A percentile compares a stretch with the other conserved stretches of the same genome.
These are phyloP conservation scores for Didymosphaeria variabile DNA, from an alignment of 2,329 filamentous ascomycete species.

Conservation along the genomic window DNA sequence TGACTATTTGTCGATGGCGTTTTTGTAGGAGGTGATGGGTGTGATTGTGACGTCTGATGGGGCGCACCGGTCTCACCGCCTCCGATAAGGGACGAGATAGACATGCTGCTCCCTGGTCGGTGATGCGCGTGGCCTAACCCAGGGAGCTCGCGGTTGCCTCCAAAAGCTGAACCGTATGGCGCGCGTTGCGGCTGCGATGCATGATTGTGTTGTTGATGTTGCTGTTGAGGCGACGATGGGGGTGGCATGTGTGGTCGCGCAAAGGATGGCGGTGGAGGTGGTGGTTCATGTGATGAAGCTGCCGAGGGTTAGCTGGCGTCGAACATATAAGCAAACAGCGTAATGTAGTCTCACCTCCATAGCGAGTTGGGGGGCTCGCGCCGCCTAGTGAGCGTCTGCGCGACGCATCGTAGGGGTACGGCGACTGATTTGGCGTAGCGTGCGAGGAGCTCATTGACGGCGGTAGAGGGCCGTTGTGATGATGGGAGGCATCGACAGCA, in stretches of 20 bases:
- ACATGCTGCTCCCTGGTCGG: conserved; percentile 73
- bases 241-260: conserved; percentile 59
- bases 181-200: conserved; percentile 53
- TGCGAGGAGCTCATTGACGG: conserved; percentile 47
- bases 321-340: background rate
- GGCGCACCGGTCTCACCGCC: conserved; percentile 57
- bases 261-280: conserved; percentile 54
- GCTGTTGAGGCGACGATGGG: conserved; percentile 57
- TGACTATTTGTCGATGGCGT: conserved; percentile 50
- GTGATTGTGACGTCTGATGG: conserved; percentile 53
- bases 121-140: conserved; percentile 60
- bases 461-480: conserved; percentile 43
- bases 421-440: conserved; percentile 46
- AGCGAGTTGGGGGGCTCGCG: conserved; percentile 44
- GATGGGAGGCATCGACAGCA: conserved; percentile 39
- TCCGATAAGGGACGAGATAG: conserved; percentile 76
- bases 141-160: conserved; percentile 64
- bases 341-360: conserved; percentile 42
- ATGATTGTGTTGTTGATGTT: conserved; percentile 48
- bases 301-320: conserved; percentile 34
- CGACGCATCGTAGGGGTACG: conserved; percentile 53
- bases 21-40: conserved; percentile 56
- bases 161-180: conserved; percentile 55
- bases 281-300: conserved; percentile 48
- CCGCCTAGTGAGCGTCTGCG: conserved; percentile 56